Base-by-base conservation (phyloP, 1,284 basidiomycete species). In the Rhizoctonia solani region DNA sequence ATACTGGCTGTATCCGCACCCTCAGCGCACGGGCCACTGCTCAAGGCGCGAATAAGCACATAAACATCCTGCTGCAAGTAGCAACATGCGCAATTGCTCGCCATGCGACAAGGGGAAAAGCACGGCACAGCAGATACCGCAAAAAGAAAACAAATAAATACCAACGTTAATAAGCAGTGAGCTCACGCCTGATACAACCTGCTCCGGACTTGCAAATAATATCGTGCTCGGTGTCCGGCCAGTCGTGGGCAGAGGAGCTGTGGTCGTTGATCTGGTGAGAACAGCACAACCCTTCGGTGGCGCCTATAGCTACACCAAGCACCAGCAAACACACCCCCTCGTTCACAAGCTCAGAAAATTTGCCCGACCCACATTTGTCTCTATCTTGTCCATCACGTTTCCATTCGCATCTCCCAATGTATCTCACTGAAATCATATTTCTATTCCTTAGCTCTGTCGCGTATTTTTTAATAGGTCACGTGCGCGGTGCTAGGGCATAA, bases 401-500 rank as follows among this genome's bases (percentile, higher is more conserved):
- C 39, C n/a, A 41, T n/a, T n/a, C n/a, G n/a, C n/a, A n/a, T n/a
- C n/a, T n/a, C n/a, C n/a, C n/a, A n/a, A n/a, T n/a, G n/a, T 47
- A 11, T 47, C 6, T 9, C 44, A 23, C 14, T 47, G 6, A 19
- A n/a, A 9, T 47, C 21, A 8, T 47, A 23, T 23, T 19, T 47
- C n/a, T 47, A 14, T 47, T 47, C 21, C 19, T 47, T 47, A 6
- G 41, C 53, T 34, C 34, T 54, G 25, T 29, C 56, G 49, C 56
- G 56, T 59, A 44, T 47, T 34, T n/a, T 29, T 19, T 44, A 41
- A 41, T 59, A n/a, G n/a, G n/a, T n/a, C n/a, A n/a, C n/a, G n/a
- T n/a, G n/a, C n/a, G 56, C 46, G 56, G 56, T 47, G 49, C 56
- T 47, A 59, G 56, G 56, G 56, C 56, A 59, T n/a, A 32, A 59